Percentiles rank a stretch among this genome's conserved stretches.
These are phyloP conservation scores for Flaveria floridana DNA, from an alignment of 140 eudicot genomes.

Conservation along the genomic window DNA sequence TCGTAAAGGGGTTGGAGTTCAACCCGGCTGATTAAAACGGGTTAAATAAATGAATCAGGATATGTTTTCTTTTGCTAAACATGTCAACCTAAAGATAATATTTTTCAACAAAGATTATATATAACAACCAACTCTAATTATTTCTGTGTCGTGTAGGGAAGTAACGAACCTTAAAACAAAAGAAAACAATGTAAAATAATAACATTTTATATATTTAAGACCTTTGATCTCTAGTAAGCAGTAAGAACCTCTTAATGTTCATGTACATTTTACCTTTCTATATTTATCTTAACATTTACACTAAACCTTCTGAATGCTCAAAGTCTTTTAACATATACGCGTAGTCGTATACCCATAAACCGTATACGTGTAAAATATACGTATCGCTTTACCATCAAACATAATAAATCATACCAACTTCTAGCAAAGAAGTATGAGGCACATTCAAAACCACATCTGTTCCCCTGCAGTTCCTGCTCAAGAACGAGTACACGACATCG, in stretches of 20 bases:
- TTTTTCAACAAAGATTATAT: not conserved
- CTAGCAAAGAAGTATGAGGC: constrained; percentile 53
- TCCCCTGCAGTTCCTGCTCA: constrained; percentile 54
- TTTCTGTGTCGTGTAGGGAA: not conserved
- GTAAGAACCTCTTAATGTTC: constrained; percentile 3
- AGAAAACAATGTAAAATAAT: not conserved
- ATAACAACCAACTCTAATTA: no score
- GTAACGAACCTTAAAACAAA: not conserved
- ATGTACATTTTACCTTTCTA: constrained; percentile 35
- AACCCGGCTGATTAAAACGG: not conserved
- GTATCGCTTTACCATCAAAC: constrained; percentile 32
- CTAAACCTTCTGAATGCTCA: not conserved
- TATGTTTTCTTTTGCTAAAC: not conserved
- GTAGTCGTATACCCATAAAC: constrained; percentile 1
- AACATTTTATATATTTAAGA: not conserved
- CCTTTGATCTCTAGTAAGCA: not conserved
- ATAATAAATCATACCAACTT: constrained; percentile 63
- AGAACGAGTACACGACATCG: constrained; percentile 45
- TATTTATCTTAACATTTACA: constrained; percentile 32
- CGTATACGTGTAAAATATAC: constrained; percentile 12
- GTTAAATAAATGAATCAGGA: not conserved
- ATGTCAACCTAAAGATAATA: not conserved
- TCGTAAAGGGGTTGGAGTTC: no score
- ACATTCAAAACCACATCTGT: constrained; percentile 45
- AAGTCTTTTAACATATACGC: not conserved